Percentiles rank a stretch among this genome's conserved stretches.
Evolutionary conservation across 306 rosid genomes (phyloP).

Genomic region (Lagenaria siceraria): DNA sequence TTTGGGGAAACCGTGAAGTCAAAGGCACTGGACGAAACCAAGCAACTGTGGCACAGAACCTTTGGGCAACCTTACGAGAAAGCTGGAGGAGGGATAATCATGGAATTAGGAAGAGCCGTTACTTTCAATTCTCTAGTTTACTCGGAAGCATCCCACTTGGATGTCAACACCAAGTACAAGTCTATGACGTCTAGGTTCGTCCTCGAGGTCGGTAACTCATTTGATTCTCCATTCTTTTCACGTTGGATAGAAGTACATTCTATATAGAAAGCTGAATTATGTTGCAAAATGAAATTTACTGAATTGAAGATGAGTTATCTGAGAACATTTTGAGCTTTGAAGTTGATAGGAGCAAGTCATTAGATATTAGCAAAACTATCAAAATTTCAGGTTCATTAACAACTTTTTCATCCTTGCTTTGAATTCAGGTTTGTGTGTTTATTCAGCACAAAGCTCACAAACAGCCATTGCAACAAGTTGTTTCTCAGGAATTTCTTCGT

Average conservation of each 20-base stretch:
- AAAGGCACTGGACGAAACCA: conserved; percentile 53
- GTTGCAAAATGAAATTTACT: neutral
- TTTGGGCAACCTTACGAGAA: conserved; percentile 82
- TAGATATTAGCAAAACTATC: neutral
- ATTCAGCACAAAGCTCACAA: conserved; percentile 36
- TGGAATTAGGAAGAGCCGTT: conserved; percentile 16
- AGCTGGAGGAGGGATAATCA: conserved; percentile 63
- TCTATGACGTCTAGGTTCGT: conserved; percentile 63
- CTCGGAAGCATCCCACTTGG: conserved; percentile 56
- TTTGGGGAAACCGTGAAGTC: conserved; percentile 33
- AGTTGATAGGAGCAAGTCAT: neutral
- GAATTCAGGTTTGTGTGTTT: conserved; percentile 55
- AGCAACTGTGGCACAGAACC: conserved; percentile 57
- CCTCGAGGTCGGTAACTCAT: conserved; percentile 49
- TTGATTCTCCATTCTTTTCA: neutral
- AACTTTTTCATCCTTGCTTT: neutral
- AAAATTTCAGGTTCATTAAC: neutral
- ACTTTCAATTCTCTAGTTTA: conserved; percentile 26
- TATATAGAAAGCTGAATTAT: neutral
- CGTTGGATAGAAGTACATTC: neutral
- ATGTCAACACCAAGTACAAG: conserved; percentile 66
- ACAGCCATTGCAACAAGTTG: conserved; percentile 29
- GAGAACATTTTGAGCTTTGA: neutral
- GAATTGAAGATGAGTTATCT: neutral
- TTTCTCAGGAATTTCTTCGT: conserved; percentile 31